phyloP scores from a whole-genome alignment of 768 basidiomycete genomes.

The Xerocomellus chrysenteron region DNA sequence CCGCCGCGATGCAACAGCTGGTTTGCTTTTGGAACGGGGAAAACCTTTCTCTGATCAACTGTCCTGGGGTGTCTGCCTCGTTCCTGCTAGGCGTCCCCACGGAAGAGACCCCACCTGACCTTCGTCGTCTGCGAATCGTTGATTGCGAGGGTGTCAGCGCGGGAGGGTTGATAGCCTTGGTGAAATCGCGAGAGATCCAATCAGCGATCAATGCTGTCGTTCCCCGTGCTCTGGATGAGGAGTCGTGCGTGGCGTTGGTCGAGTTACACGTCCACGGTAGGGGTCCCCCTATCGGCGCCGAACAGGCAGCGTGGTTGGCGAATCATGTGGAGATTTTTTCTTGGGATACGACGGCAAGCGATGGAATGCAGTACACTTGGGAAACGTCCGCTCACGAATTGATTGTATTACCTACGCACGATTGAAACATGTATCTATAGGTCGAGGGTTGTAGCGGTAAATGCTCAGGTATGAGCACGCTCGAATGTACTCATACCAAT shows the following conservation, averaged over 20 bases:
- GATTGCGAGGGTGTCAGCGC: conserved; percentile 4
- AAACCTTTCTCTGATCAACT: conserved; percentile 2
- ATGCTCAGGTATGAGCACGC: too few species aligned
- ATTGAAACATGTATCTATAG: not conserved
- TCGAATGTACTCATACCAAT: too few species aligned
- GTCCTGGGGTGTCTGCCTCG: not conserved
- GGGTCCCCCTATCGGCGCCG: not conserved
- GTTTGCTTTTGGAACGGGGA: conserved; percentile 11
- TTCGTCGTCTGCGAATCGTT: conserved; percentile 3
- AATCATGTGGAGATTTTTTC: conserved; percentile 1
- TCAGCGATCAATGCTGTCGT: not conserved
- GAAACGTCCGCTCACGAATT: not conserved
- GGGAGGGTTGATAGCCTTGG: not conserved
- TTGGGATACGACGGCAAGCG: conserved; percentile 4
- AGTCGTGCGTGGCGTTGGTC: conserved; percentile 1
- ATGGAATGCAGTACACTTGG: conserved; percentile 7
- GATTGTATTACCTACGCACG: not conserved
- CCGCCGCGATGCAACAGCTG: not conserved
- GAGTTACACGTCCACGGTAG: conserved; percentile 3
- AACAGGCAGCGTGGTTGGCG: conserved; percentile 6
- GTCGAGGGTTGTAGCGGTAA: too few species aligned
- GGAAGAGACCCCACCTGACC: not conserved
- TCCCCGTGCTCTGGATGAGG: not conserved
- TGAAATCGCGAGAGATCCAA: conserved; percentile 1
- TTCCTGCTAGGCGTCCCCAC: conserved; percentile 5